Percentiles rank a stretch among this genome's conserved stretches.
These are phyloP conservation scores for Exserohilum turcica DNA, from an alignment of 2,329 filamentous ascomycete species.

Conservation along the genomic window DNA sequence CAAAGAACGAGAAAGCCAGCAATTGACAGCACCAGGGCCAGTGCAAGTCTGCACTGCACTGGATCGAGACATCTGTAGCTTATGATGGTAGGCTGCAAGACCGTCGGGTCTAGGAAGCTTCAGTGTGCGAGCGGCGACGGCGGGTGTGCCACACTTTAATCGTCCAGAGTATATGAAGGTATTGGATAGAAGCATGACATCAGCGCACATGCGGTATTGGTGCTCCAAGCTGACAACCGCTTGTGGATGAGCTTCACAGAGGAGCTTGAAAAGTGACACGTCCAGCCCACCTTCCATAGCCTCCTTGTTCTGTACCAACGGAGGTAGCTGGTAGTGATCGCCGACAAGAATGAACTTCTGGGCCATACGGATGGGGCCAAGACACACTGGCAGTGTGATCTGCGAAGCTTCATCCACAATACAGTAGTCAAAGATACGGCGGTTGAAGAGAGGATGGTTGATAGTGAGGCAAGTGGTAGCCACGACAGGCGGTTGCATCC, in stretches of 20 bases:
- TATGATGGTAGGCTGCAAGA: constrained; percentile 43
- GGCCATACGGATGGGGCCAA: constrained; percentile 92
- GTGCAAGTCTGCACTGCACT: constrained; percentile 52
- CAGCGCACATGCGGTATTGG: constrained; percentile 97
- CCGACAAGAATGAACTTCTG: constrained; percentile 92
- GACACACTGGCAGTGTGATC: constrained; percentile 91
- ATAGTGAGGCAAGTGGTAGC: constrained; percentile 94
- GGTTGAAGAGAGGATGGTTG: constrained; percentile 84
- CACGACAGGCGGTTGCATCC: constrained; percentile 85
- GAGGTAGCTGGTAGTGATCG: constrained; percentile 94
- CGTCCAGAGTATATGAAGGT: constrained; percentile 89
- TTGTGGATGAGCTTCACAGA: constrained; percentile 84
- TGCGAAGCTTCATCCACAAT: constrained; percentile 98
- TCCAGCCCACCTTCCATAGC: constrained; percentile 86
- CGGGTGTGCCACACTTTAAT: constrained; percentile 83
- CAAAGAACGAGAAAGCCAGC: constrained; percentile 79
- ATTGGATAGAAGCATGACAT: constrained; percentile 94
- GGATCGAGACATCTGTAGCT: constrained; percentile 17
- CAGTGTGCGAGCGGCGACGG: constrained; percentile 72
- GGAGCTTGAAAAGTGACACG: constrained; percentile 88
- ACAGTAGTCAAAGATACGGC: constrained; percentile 93
- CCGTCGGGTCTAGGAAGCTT: constrained; percentile 60
- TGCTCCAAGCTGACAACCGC: constrained; percentile 92
- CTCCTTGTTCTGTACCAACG: constrained; percentile 89
- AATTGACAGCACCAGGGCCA: constrained; percentile 55